Evolutionary conservation across 805 yeast species (phyloP).

Genomic region (Spathaspora boniae): DNA sequence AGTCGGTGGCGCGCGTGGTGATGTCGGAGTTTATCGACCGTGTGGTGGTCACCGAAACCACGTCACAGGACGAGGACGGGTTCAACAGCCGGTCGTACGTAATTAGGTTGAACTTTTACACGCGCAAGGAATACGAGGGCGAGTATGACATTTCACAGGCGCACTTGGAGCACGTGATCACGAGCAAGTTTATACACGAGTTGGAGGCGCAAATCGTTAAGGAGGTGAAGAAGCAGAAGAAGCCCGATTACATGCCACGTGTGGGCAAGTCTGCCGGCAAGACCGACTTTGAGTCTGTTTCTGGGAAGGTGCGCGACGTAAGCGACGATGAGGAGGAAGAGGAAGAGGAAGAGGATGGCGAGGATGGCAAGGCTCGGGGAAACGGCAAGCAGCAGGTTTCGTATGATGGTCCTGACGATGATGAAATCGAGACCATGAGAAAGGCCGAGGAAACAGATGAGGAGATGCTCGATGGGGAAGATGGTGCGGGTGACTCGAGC

Average conservation of each 20-base stretch:
- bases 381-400: constrained; percentile 79
- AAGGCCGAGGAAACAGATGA: constrained; percentile 78
- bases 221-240: constrained; percentile 80
- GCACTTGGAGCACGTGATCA: constrained; percentile 69
- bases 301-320: constrained; percentile 25
- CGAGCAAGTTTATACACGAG: constrained; percentile 59
- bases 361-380: constrained; percentile 54
- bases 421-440: constrained; percentile 86
- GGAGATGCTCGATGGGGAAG: constrained; percentile 41
- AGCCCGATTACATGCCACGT: constrained; percentile 52
- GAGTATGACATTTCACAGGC: constrained; percentile 87
- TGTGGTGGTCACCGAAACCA: constrained; percentile 83
- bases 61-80: constrained; percentile 54
- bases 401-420: constrained; percentile 94
- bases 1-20: constrained; percentile 78
- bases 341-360: constrained; percentile 58
- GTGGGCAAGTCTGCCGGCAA: constrained; percentile 71
- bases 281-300: constrained; percentile 42
- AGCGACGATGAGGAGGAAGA: constrained; percentile 55
- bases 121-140: constrained; percentile 68
- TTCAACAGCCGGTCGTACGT: constrained; percentile 66
- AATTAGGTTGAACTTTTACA: constrained; percentile 72
- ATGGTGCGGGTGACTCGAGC: constrained; percentile 30
- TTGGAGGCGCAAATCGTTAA: constrained; percentile 72
- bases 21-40: constrained; percentile 86